A percentile compares a stretch with the other conserved stretches of the same genome.
phyloP scores from a whole-genome alignment of 2,329 filamentous ascomycete species.

The Trichoderma asperellum region DNA sequence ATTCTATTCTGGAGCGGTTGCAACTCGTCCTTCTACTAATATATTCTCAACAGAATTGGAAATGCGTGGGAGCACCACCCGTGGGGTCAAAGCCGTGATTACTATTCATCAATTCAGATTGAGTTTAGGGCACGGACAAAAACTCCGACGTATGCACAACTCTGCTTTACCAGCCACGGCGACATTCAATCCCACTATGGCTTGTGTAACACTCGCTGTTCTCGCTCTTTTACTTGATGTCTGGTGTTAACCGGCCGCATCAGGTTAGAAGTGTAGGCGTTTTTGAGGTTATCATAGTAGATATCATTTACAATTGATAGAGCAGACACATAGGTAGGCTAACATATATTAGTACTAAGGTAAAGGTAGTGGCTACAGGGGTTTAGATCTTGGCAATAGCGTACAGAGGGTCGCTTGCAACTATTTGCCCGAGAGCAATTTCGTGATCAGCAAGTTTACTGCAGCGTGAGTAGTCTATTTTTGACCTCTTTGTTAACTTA shows the following conservation, averaged over 20 bases:
- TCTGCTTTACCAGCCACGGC: neutral
- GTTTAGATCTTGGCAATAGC: slow-evolving; percentile 32
- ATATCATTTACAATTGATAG: neutral
- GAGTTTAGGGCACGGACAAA: slow-evolving; percentile 18
- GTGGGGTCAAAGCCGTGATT: slow-evolving; percentile 4
- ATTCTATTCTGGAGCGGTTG: neutral
- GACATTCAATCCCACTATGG: neutral
- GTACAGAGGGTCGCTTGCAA: too few relatives aligned
- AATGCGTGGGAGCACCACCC: neutral
- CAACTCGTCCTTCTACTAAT: neutral
- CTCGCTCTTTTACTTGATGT: neutral
- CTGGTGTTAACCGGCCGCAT: too few relatives aligned
- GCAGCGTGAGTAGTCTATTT: too few relatives aligned
- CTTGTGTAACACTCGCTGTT: neutral
- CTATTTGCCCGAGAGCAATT: too few relatives aligned
- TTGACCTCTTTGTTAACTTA: too few relatives aligned
- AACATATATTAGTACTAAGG: too few relatives aligned
- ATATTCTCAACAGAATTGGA: neutral
- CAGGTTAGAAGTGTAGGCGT: neutral
- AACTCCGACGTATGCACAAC: slow-evolving; percentile 8
- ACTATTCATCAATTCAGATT: slow-evolving; percentile 22
- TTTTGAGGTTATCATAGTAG: neutral
- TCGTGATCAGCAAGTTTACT: too few relatives aligned
- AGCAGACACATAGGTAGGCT: neutral
- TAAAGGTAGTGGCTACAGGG: slow-evolving; percentile 29